These are phyloP conservation scores for Akanthomyces muscarius DNA, from an alignment of 2,329 filamentous ascomycete species.

Conservation along the genomic window DNA sequence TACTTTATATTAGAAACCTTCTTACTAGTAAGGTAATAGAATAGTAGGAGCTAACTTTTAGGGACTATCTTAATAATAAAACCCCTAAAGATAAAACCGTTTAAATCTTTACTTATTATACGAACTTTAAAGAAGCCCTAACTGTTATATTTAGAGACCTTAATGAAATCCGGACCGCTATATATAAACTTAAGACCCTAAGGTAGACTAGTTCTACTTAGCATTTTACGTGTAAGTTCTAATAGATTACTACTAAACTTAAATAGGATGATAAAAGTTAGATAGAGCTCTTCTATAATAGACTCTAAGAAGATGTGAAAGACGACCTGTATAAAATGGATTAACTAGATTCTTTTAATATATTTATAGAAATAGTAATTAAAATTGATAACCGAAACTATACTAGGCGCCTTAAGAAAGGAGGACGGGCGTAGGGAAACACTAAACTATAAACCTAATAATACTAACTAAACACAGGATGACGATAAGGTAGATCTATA, in stretches of 20 bases:
- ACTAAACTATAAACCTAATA: rapidly evolving
- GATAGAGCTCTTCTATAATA: not conserved
- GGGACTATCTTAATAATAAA: not conserved
- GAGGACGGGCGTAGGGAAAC: too few relatives aligned
- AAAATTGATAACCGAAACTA: too few relatives aligned
- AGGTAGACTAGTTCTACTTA: not conserved
- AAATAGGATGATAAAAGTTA: not conserved
- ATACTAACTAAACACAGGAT: too few relatives aligned
- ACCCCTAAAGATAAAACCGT: not conserved
- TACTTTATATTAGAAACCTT: not conserved
- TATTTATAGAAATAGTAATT: not conserved
- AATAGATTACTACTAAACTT: not conserved
- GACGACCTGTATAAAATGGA: not conserved
- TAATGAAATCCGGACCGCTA: not conserved
- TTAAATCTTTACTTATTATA: not conserved
- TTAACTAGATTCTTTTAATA: not conserved
- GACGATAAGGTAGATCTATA: not conserved
- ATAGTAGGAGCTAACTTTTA: too few relatives aligned
- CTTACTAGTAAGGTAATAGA: not conserved
- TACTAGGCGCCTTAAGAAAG: too few relatives aligned
- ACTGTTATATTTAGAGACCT: not conserved
- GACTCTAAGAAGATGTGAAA: not conserved
- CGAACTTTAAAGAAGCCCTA: not conserved
- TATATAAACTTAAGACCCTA: not conserved
- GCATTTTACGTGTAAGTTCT: not conserved